Base-by-base conservation (phyloP, 345 rosid genomes). In the Brassica juncea region DNA sequence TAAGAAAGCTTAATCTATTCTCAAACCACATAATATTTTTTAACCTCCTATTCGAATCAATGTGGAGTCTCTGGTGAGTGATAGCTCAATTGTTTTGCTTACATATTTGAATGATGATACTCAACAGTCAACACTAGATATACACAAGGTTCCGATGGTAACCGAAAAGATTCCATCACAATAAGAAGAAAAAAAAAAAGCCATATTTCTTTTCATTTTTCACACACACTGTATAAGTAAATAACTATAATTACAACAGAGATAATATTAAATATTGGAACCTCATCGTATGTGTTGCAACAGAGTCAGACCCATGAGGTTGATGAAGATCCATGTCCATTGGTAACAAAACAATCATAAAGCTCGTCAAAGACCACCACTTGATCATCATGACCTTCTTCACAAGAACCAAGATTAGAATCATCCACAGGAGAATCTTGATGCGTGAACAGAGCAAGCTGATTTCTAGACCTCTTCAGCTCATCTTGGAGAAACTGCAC, bases 401-500 rank as follows among this genome's bases (percentile, higher is more conserved):
- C 82, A 71, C 80, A 76, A 73, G 88, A 87, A 68, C 62, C 66
- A 44, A 76, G 71, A 72, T 74, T 72, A 19, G 83, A 71, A 39
- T 65, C 66, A 28, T 83, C 72, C 59, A 72, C 68, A 82, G 76
- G 73, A 63, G 74, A 75, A 70, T 76, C 47, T 15, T 82, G 68
- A 68, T 62, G 76, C 15, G 70, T 85, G 66, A 75, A 37, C 49
- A 70, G 27, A 77, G 83, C 71, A 72, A 89, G 23, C 84, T 84
- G 82, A 54, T 86, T 85, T 31, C 80, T 91, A 42, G 87, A 68
- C 68, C 71, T 86, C 70, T 80, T 73, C n/a, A 94, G 59, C 89
- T 94, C 97, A 8, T 82, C 92, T 68, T 81, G 87, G 2, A 94
- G 93, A 81, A 77, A 81, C 80, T 82, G 75, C 9, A 91, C 91